Evolutionary conservation across 176 grass and related monocot species (phyloP).

Genomic region (Triticum monococcum): DNA sequence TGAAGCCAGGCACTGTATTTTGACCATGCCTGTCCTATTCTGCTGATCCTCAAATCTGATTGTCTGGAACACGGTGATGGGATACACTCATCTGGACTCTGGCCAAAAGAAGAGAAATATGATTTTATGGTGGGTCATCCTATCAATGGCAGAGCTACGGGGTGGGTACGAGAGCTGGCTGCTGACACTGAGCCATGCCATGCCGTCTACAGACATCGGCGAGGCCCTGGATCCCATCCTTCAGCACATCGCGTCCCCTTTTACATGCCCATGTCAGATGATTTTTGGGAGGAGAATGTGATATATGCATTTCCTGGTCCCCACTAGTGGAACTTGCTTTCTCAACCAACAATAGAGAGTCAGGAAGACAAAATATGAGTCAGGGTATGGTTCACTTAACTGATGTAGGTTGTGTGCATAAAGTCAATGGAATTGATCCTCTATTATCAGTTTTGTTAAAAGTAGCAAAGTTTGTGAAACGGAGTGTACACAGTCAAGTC

Average conservation of each 20-base stretch:
- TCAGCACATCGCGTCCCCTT: background rate
- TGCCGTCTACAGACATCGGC: background rate
- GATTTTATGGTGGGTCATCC: background rate
- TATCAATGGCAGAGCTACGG: background rate
- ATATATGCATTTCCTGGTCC: background rate
- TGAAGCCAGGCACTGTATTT: background rate
- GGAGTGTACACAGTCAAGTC: background rate
- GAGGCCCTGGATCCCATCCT: background rate
- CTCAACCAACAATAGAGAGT: background rate
- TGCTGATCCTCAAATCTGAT: background rate
- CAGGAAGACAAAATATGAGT: background rate
- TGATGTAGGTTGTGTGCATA: background rate
- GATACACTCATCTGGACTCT: background rate
- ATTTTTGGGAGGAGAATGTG: background rate
- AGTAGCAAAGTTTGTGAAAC: conserved; percentile 15
- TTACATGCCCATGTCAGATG: background rate
- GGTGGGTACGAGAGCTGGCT: background rate
- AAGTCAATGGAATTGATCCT: background rate
- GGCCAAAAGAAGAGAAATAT: background rate
- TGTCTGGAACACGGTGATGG: background rate
- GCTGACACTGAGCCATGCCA: background rate
- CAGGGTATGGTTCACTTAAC: background rate
- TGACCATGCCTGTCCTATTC: background rate
- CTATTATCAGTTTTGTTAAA: background rate
- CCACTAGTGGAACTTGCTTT: background rate